Evolutionary conservation across 148 eudicot genomes (phyloP), one percentile per base, ranked within the genome.

Genomic region (Vaccinium myrtillus): DNA sequence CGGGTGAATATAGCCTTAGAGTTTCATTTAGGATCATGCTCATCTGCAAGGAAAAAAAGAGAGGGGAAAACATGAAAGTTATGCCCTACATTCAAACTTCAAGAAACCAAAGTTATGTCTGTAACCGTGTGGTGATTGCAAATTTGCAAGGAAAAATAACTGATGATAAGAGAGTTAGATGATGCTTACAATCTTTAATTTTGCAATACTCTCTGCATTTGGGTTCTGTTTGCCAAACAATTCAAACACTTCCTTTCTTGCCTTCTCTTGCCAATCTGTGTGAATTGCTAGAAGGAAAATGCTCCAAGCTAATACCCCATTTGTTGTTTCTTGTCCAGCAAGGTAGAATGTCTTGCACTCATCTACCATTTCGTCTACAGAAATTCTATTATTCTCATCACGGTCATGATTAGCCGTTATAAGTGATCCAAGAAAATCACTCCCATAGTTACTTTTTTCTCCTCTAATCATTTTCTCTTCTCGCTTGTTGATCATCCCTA

Each of bases 251-350:
- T 81, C 83, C 74, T 39, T 43, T 32, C 83, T 81, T 1, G 74
- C 83, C 49, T 81, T 81, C 11, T 81, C 83, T 81, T 81, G 83
- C 83, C 83, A 81, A 36, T 81, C 83, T 36, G 83, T 30, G 74
- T 81, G 74, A 21, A 46, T 81, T 43, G 83, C 83, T 13, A 81
- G 74, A 50, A 81, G 74, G 13, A 63, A 19, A 81, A 27, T 21
- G 27, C 55, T 12, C 83, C 83, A 81, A 12, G 83, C 19, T 4
- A 81, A 51, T 0, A 81, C 23, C 74, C 39, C 27, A 1, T 25
- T 81, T 6, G 83, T 81, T 3, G 83, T 81, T 13, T 81, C 83
- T 21, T 81, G 83, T 43, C 83, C 83, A n/a, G 25, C 25, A 2
- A 8, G 7, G 83, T 81, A 81, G 55, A 61, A 43, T 2, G 55